Conservation (phyloP, 129 eudicot genomes). For the Chrysanthemum lavandulifolium region DNA sequence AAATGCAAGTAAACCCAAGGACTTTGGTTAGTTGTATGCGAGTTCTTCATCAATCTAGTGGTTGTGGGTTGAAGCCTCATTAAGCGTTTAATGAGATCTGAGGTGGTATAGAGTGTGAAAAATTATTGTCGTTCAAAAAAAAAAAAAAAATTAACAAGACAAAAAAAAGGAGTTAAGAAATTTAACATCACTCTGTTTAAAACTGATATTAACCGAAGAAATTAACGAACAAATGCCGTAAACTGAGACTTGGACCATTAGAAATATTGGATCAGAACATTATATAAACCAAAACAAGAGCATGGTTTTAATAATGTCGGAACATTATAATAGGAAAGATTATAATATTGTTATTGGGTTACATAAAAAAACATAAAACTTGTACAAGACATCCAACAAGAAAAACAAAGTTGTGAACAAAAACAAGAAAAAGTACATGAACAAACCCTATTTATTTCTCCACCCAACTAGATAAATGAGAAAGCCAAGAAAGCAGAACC, state of each 20-base stretch:
- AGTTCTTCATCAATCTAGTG: too few species aligned
- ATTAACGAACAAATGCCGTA: background rate
- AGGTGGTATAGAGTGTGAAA: too few species aligned
- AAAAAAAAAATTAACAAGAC: too few species aligned
- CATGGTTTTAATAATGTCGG: background rate
- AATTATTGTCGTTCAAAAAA: too few species aligned
- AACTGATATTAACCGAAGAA: background rate
- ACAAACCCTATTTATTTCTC: slow-evolving; percentile 18
- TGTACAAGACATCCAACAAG: slow-evolving; percentile 22
- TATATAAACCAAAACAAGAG: background rate
- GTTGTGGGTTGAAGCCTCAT: too few species aligned
- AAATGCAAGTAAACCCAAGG: too few species aligned
- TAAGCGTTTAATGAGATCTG: too few species aligned
- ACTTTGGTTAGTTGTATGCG: too few species aligned
- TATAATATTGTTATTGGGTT: background rate
- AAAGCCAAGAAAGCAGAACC: slow-evolving; percentile 27
- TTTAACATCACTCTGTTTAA: background rate
- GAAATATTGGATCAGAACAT: background rate
- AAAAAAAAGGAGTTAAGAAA: background rate
- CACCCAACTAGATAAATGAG: slow-evolving; percentile 20
- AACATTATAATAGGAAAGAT: background rate
- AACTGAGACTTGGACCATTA: background rate
- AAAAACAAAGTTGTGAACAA: slow-evolving; percentile 21
- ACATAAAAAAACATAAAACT: slow-evolving; percentile 3
- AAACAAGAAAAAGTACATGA: slow-evolving; percentile 26